Evolutionary conservation across 2,329 filamentous ascomycete genomes (phyloP), one percentile per base, ranked within the genome.

Genomic region (Colletotrichum kahawae): DNA sequence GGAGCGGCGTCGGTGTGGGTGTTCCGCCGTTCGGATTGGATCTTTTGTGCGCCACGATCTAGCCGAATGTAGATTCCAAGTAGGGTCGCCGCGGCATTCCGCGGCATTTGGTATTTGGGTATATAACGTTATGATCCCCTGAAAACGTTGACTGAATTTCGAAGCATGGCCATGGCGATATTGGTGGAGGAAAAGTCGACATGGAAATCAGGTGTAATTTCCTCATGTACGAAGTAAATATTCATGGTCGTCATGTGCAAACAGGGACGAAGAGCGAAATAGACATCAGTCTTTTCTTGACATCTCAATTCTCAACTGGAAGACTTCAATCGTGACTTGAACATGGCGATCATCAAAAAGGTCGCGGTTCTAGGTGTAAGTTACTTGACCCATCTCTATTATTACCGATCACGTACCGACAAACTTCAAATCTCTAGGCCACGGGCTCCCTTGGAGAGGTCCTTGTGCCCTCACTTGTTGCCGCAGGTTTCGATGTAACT

Each of bases 361-460:
- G 51, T 73, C 5, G 70, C 51, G 1, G n/a, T 73, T 7, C 59
- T 73, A 8, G 73, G 70, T 10, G 73, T 69, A 62, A 51, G 70
- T 69, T 7, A 5, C 29, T 13, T 16, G 3, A 14, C 4, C 3
- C 0, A 7, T 8, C 9, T 31, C 14, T 13, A 2, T 3, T 7
- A 6, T 21, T 6, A n/a, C n/a, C 10, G 4, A 51, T 7, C n/a
- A 51, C n/a, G 7, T 13, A 51, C 10, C 14, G 62, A 31, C 9
- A 33, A 29, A 33, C 33, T 31, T n/a, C 34, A 9, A 31, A 8
- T 5, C 2, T 13, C 2, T 3, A 73, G 64, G 64, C 16, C 2
- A 76, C 65, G 1, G 70, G 73, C 4, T 29, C 73, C 12, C 60
- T 69, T 7, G 73, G 64, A 7, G 27, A 68, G 21, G 48, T 43